phyloP scores from a whole-genome alignment of 2,329 filamentous ascomycete genomes.

The Cytospora leucostoma region DNA sequence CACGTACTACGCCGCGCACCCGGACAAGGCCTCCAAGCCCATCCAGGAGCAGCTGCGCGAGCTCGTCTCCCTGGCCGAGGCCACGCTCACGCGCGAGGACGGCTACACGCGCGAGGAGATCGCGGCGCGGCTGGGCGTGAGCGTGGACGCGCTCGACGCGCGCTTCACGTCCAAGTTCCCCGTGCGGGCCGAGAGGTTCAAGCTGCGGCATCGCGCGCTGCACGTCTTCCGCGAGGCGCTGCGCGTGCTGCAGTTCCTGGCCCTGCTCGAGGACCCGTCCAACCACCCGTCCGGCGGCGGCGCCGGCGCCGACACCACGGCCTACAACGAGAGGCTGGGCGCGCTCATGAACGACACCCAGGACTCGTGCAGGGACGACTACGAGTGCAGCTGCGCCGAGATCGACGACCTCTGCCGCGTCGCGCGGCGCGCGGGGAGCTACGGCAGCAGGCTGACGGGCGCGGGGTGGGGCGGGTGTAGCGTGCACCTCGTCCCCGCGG shows the following conservation, averaged over 20 bases:
- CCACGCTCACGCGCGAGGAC: constrained; percentile 73
- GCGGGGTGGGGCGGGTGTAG: constrained; percentile 97
- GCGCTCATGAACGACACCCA: constrained; percentile 88
- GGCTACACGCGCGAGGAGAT: constrained; percentile 91
- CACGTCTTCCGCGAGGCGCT: constrained; percentile 91
- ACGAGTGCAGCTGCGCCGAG: constrained; percentile 90
- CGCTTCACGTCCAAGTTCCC: constrained; percentile 87
- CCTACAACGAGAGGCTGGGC: constrained; percentile 71
- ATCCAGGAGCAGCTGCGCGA: constrained; percentile 68
- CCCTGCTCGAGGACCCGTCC: constrained; percentile 64
- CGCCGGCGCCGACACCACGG: constrained; percentile 54
- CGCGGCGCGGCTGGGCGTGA: constrained; percentile 67
- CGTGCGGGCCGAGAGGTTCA: constrained; percentile 83
- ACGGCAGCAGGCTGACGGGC: constrained; percentile 84
- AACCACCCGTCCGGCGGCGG: constrained; percentile 35
- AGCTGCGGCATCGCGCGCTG: constrained; percentile 80
- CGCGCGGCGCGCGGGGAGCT: constrained; percentile 74
- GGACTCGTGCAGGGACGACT: constrained; percentile 79
- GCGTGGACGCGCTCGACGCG: constrained; percentile 70
- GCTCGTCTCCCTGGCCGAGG: constrained; percentile 68
- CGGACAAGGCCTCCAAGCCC: constrained; percentile 42
- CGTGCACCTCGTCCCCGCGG: constrained; percentile 85
- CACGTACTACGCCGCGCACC: constrained; percentile 66
- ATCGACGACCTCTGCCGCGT: constrained; percentile 87
- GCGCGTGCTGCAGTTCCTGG: constrained; percentile 81